Base-by-base conservation (phyloP, 345 rosid genomes). In the Excoecaria agallocha region DNA sequence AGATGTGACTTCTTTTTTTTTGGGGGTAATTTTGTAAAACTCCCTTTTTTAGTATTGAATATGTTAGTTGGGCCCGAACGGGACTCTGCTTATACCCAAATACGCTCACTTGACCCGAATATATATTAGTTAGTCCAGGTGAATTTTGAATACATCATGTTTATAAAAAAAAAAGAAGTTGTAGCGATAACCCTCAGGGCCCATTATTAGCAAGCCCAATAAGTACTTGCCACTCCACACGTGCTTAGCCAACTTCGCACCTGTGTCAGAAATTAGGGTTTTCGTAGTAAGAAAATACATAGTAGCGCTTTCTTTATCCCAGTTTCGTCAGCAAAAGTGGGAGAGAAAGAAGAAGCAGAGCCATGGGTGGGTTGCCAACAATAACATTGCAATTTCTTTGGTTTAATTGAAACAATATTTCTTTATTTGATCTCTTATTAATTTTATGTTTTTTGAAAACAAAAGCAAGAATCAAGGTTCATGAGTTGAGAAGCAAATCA, bases 391-490 rank as follows among this genome's bases (percentile, higher is more conserved):
- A 11, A 17, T 43, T 66, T 20, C 49, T 22, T 15, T 41, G 12
- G 51, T 15, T 38, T 8, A 59, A 30, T 59, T 2, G 3, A 59
- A 60, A 60, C 13, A 1, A 5, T 16, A 4, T 13, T 11, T 19
- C 6, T 20, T 6, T 66, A 12, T 22, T 66, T 24, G 13, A 11
- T 66, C 22, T 45, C 17, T 48, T 12, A 12, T 17, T 67, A 3
- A 24, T 25, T 48, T 25, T 24, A 4, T 0, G 7, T 38, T 63
- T 39, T 38, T 48, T 25, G 0, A 46, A 66, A 22, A n/a, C 25
- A 24, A 12, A 3, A 48, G 72, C 72, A 10, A 69, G 72, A 51
- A 69, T 69, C 60, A 69, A 69, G 43, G 60, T 69, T 52, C 72
- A 69, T 10, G 60, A 69, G 48, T 57, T 69, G 12, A 69, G 72